Conservation (phyloP, 1,284 basidiomycete species). For the Cryptococcus deneoformans region DNA sequence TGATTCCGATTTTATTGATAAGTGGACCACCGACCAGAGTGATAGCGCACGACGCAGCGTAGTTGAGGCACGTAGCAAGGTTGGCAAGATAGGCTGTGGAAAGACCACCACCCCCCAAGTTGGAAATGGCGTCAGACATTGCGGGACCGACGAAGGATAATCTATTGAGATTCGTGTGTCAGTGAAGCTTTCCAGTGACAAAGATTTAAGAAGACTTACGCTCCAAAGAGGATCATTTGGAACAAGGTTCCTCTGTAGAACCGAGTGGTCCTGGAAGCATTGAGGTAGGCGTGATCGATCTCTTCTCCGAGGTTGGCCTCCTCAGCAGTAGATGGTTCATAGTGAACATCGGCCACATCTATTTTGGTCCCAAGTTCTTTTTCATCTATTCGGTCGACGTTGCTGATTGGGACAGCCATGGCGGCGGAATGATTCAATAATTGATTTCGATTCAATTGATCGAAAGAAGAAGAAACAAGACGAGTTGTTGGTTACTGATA, state of each 20-base stretch:
- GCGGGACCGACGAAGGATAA: constrained; percentile 27
- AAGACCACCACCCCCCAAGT: constrained; percentile 34
- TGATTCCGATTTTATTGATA: constrained; percentile 37
- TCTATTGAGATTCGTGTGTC: background rate
- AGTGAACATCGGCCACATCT: too few species aligned
- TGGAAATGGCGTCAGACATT: constrained; percentile 28
- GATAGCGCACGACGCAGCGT: constrained; percentile 19
- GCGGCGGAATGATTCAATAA: background rate
- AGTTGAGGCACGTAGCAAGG: constrained; percentile 18
- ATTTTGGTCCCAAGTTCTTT: too few species aligned
- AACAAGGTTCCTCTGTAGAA: constrained; percentile 23
- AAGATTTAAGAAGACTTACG: constrained; percentile 13
- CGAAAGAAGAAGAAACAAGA: too few species aligned
- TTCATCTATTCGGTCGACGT: too few species aligned
- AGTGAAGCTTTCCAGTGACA: background rate
- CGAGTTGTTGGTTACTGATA: too few species aligned
- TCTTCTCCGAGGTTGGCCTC: background rate
- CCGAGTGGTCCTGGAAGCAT: constrained; percentile 10
- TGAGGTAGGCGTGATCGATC: constrained; percentile 19
- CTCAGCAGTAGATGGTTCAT: background rate
- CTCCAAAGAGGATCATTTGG: constrained; percentile 30
- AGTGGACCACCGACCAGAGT: constrained; percentile 31
- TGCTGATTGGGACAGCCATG: too few species aligned
- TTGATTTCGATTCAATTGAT: too few species aligned
- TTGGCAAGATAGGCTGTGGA: constrained; percentile 26